A percentile compares a stretch with the other conserved stretches of the same genome.
phyloP scores from a whole-genome alignment of 805 yeast genomes.

The Saccharomycopsis sp. region DNA sequence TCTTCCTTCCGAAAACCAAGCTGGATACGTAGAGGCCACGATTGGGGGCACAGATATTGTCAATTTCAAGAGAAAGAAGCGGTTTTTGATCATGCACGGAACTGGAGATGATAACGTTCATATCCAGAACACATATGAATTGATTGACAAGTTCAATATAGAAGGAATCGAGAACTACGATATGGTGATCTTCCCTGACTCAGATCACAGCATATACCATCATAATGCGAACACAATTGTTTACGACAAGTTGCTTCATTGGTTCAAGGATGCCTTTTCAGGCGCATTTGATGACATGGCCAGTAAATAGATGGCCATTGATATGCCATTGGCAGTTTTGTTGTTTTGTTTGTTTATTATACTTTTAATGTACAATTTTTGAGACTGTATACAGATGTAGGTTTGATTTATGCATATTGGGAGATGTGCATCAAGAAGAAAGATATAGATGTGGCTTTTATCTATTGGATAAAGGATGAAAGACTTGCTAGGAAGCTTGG shows the following conservation, averaged over 20 bases:
- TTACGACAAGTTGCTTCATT: conserved; percentile 58
- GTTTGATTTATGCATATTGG: too few species aligned
- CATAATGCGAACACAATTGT: conserved; percentile 78
- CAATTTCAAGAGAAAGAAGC: conserved; percentile 45
- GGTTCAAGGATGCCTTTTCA: conserved; percentile 59
- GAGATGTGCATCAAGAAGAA: too few species aligned
- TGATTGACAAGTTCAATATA: conserved; percentile 65
- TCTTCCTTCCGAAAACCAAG: conserved; percentile 59
- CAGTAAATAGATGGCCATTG: not conserved
- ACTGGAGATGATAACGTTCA: conserved; percentile 98
- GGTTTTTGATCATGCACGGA: conserved; percentile 91
- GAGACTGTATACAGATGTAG: too few species aligned
- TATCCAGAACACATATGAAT: conserved; percentile 76
- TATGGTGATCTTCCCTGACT: conserved; percentile 85
- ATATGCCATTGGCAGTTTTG: too few species aligned
- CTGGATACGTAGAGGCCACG: conserved; percentile 54
- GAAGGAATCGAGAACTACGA: conserved; percentile 67
- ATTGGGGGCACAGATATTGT: conserved; percentile 34
- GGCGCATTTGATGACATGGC: conserved; percentile 29
- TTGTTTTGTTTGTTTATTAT: too few species aligned
- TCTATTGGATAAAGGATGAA: too few species aligned
- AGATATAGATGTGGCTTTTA: too few species aligned
- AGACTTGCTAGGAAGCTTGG: too few species aligned
- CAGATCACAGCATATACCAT: conserved; percentile 73
- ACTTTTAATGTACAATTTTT: too few species aligned